A percentile compares a stretch with the other conserved stretches of the same genome.
These are phyloP conservation scores for Quercus alba DNA, from an alignment of 306 rosid genomes.

Conservation along the genomic window DNA sequence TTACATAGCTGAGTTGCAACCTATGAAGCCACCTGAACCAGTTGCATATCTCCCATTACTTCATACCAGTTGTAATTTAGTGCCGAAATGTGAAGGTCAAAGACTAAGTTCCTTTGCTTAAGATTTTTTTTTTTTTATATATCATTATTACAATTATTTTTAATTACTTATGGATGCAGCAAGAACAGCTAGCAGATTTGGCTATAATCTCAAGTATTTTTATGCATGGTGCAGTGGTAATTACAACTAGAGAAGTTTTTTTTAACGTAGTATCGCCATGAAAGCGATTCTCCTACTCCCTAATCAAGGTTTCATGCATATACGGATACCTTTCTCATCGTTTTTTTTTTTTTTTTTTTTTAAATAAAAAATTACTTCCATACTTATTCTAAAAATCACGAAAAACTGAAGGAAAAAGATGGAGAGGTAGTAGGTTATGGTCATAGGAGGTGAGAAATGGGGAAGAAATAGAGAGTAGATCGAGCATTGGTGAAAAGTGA, in stretches of 20 bases:
- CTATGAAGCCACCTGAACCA: too few species aligned
- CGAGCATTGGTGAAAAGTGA: background rate
- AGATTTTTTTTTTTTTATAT: background rate
- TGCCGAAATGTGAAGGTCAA: background rate
- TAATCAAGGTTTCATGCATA: too few species aligned
- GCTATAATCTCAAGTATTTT: background rate
- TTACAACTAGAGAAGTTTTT: background rate
- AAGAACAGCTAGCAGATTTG: background rate
- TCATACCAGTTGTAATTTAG: background rate
- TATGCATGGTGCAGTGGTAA: too few species aligned
- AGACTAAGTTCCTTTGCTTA: background rate
- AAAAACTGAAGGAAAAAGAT: background rate
- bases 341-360: too few species aligned
- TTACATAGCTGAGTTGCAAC: too few species aligned
- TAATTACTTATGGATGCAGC: background rate
- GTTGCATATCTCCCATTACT: too few species aligned
- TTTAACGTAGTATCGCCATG: background rate
- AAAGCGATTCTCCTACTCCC: too few species aligned
- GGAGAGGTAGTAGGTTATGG: background rate
- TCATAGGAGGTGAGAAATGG: background rate
- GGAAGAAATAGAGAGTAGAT: background rate
- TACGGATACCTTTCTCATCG: too few species aligned
- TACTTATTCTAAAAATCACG: too few species aligned
- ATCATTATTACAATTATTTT: background rate
- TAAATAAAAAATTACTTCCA: too few species aligned